phyloP scores from a whole-genome alignment of 208 protist genomes.

The Wallacemonas rigidus region DNA sequence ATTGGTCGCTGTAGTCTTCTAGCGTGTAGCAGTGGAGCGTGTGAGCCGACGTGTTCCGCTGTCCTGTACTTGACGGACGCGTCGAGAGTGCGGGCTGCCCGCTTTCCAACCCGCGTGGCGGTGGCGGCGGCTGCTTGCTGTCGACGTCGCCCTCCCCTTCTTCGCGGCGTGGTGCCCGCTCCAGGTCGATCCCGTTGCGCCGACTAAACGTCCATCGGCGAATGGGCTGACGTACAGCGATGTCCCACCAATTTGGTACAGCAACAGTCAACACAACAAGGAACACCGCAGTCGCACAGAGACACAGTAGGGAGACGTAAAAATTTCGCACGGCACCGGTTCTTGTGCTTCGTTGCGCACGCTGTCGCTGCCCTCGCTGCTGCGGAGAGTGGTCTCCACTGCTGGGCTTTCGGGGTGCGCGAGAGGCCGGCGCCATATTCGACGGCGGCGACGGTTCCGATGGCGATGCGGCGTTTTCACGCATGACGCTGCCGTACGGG shows the following conservation, averaged over 20 bases:
- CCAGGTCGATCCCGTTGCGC: background rate
- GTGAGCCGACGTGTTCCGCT: background rate
- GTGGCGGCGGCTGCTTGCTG: background rate
- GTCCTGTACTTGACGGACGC: background rate
- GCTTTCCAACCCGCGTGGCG: background rate
- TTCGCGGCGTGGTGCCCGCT: background rate
- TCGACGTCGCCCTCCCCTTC: background rate
- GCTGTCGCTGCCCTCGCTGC: no score
- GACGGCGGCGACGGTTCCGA: no score
- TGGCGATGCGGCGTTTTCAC: no score
- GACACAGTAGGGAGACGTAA: background rate
- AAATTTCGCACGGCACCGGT: no score
- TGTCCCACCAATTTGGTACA: background rate
- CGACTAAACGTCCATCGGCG: background rate
- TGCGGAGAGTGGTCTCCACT: no score
- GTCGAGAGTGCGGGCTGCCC: no score
- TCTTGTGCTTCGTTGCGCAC: no score
- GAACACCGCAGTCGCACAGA: constrained; percentile 8
- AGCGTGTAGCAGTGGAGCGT: constrained; percentile 62
- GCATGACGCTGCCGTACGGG: no score
- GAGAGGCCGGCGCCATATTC: no score
- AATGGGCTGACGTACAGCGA: background rate
- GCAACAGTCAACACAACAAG: constrained; percentile 9
- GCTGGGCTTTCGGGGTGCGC: no score
- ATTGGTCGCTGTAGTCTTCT: constrained; percentile 60